Percentiles rank a stretch among this genome's conserved stretches.
These are phyloP conservation scores for Scleromitrula shiraiana DNA, from an alignment of 2,329 filamentous ascomycete species.

Conservation along the genomic window DNA sequence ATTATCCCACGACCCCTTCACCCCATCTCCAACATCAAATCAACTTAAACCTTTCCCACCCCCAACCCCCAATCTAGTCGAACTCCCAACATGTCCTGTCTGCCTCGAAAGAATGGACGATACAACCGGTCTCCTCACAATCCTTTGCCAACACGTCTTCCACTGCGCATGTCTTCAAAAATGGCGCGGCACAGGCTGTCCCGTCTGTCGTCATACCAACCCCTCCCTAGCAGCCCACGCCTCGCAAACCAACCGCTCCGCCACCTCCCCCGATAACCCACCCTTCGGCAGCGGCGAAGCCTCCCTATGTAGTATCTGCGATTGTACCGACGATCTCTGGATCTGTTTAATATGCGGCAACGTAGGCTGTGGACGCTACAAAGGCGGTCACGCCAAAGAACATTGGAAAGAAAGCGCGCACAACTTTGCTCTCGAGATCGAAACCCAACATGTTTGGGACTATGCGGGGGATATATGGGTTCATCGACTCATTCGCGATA, in stretches of 20 bases:
- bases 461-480: constrained; percentile 95
- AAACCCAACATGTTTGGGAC: constrained; percentile 95
- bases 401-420: constrained; percentile 89
- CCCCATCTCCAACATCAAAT: constrained; percentile 39
- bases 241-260: constrained; percentile 19
- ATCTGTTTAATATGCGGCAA: constrained; percentile 91
- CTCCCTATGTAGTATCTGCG: constrained; percentile 74
- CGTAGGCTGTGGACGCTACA: constrained; percentile 90
- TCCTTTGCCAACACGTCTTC: constrained; percentile 95
- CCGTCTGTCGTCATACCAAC: constrained; percentile 86
- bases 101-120: constrained; percentile 98
- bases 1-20: constrained; percentile 57
- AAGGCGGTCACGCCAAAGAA: constrained; percentile 84
- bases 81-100: constrained; percentile 91
- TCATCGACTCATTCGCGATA: constrained; percentile 88
- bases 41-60: constrained; percentile 51
- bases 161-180: constrained; percentile 94
- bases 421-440: constrained; percentile 85
- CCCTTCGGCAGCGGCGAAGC: constrained; percentile 56
- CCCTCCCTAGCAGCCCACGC: constrained; percentile 37
- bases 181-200: constrained; percentile 90
- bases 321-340: constrained; percentile 78
- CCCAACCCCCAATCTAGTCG: constrained; percentile 73
- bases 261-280: constrained; percentile 41
- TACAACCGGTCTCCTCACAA: constrained; percentile 88